A percentile compares a stretch with the other conserved stretches of the same genome.
Conservation (phyloP, 768 basidiomycete species). For the Neoboletus subvelutipes region DNA sequence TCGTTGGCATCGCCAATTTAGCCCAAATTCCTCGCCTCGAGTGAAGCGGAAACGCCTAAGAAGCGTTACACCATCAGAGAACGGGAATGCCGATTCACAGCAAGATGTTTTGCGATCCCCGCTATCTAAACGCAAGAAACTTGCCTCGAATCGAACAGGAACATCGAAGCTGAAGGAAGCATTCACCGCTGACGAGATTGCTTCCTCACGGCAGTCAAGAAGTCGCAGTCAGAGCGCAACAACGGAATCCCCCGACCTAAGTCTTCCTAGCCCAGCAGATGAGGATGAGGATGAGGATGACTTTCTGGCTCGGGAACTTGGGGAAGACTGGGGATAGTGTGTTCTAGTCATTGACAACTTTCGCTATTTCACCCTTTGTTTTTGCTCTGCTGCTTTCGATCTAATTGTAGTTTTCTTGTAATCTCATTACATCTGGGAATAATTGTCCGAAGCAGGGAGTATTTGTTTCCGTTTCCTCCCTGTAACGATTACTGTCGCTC, state of each 20-base stretch:
- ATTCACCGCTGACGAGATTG: constrained; percentile 54
- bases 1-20: constrained; percentile 22
- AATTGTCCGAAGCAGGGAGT: background rate
- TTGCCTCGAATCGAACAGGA: constrained; percentile 63
- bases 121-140: constrained; percentile 77
- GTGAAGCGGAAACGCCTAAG: constrained; percentile 67
- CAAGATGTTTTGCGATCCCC: constrained; percentile 61
- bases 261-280: constrained; percentile 33
- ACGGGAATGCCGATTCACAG: constrained; percentile 37
- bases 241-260: constrained; percentile 8
- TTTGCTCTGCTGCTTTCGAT: constrained; percentile 17
- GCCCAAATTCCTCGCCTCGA: constrained; percentile 42
- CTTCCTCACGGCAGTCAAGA: constrained; percentile 13
- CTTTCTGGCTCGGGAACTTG: constrained; percentile 77
- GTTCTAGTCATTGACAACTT: background rate
- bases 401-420: constrained; percentile 22
- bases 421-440: constrained; percentile 16
- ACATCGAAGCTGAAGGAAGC: constrained; percentile 69
- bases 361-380: background rate
- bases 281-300: constrained; percentile 67
- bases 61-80: constrained; percentile 69
- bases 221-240: constrained; percentile 25
- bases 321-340: constrained; percentile 72
- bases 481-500: constrained; percentile 8
- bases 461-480: background rate